Evolutionary conservation across 768 basidiomycete genomes (phyloP), one percentile per base, ranked within the genome.

Genomic region (Daedaleopsis sinensis): DNA sequence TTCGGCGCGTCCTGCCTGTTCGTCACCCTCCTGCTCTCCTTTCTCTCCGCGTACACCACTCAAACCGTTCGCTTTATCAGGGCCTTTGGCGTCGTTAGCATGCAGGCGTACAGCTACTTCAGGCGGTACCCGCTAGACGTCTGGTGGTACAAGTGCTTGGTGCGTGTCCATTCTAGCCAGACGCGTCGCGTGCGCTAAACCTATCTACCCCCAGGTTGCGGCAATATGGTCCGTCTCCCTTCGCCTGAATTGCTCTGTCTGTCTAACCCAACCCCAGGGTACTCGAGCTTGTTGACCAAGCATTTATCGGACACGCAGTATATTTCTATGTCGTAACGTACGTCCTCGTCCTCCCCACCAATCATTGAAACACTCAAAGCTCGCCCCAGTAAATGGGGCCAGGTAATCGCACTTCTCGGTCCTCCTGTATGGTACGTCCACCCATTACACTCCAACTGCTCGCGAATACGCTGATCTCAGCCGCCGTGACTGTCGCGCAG

Each of bases 281-380:
- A 1, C 63, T 86, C 48, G 83, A 83, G 67, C 68, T 77, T 1
- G 52, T 78, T 1, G 82, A 88, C 64, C 81, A 86, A 70, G 71
- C 73, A 10, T 77, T 87, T 63, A 78, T 86, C 57, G 82, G 76
- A 2, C 79, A 86, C 67, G 71, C 74, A 11, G 71, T 84, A 19
- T 87, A 88, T 65, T 82, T 73, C 61, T 88, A 86, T 65, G 69
- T 79, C 0, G 72, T 88, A 65, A 77, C 77, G 86, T 86, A 70
- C 59, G 84, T 38, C 5, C 42, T 72, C 37, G 21, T 27, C 21
- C 47, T 19, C 10, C 38, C n/a, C 19, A 35, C 39, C 16, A 37
- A 8, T 36, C 16, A n/a, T 19, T 16, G 5, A 23, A 21, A 2
- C 2, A 12, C 19, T 46, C 18, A 8, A 10, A 7, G 15, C 2